Evolutionary conservation across 176 grass and related monocot species (phyloP), one percentile per base, ranked within the genome.

Genomic region (Cocos nucifera): DNA sequence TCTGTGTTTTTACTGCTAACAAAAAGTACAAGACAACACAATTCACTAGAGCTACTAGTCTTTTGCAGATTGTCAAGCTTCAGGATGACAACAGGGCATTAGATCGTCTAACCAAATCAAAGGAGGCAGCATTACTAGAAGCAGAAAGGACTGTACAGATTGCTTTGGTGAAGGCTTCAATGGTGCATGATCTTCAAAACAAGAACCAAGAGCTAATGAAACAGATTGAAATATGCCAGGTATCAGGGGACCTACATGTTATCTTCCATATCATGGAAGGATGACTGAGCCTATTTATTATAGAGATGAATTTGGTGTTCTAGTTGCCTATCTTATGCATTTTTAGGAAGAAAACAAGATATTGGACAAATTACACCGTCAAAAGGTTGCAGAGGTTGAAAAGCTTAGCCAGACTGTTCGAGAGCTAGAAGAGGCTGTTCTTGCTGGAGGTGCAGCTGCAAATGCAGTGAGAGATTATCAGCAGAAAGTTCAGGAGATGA

Each of bases 401-500:
- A 88, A 91, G 55, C 69, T 97, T 68, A 85, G 84, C 66, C 87
- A 91, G 69, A 97, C 93, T 51, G 92, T 97, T 28, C 82, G 82
- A 72, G 93, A 88, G 56, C 81, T 97, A 59, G 93, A 97, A 73
- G 93, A 97, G 52, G 84, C 87, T 83, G 84, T 97, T 56, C 74
- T 97, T 74, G 84, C 84, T 75, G 93, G 93, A 78, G 93, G 93
- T 71, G 84, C 81, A 57, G 84, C 84, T 72, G 93, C 87, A 59
- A 97, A 97, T 85, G 87, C 87, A 64, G 93, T 88, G 69, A 97
- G 93, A 76, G 87, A 97, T 69, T 97, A 88, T 79, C 87, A 97
- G 71, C 81, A 84, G 12, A 91, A 91, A 91, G 70, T 91, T 77
- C 84, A 91, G 70, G 93, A 91, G 77, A 85, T 97, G 75, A 91